Conservation (phyloP, 1,284 basidiomycete species). For the Phaffia rhodozyma region DNA sequence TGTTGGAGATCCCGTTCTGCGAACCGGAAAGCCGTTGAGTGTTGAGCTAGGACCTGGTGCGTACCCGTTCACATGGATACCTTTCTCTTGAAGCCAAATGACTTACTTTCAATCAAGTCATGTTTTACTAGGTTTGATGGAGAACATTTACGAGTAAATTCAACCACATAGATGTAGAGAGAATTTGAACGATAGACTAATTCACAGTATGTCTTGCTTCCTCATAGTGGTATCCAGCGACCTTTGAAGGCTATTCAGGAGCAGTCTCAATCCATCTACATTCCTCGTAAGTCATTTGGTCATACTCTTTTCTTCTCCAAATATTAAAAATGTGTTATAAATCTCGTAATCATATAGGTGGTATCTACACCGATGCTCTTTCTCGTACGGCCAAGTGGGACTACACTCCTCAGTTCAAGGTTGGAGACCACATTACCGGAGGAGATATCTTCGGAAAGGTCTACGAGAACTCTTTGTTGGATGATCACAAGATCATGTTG, state of each 20-base stretch:
- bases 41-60: slow-evolving; percentile 93
- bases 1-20: slow-evolving; percentile 92
- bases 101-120: neutral
- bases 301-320: neutral
- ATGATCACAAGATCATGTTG: slow-evolving; percentile 96
- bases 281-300: slow-evolving; percentile 49
- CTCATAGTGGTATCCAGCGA: slow-evolving; percentile 67
- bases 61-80: slow-evolving; percentile 17
- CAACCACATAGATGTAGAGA: neutral
- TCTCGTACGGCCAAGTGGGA: slow-evolving; percentile 88
- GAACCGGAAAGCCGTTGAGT: slow-evolving; percentile 93
- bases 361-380: slow-evolving; percentile 93
- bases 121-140: slow-evolving; percentile 65
- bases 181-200: neutral
- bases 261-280: slow-evolving; percentile 94
- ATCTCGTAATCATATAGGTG: slow-evolving; percentile 32
- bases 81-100: neutral
- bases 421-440: slow-evolving; percentile 93
- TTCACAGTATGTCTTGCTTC: neutral
- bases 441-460: slow-evolving; percentile 93
- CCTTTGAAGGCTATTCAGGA: slow-evolving; percentile 87
- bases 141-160: slow-evolving; percentile 77
- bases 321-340: neutral
- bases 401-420: slow-evolving; percentile 57
- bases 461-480: slow-evolving; percentile 92